These are phyloP conservation scores for Eremomyces bilateralis DNA, from an alignment of 495 filamentous ascomycete genomes.

Conservation along the genomic window DNA sequence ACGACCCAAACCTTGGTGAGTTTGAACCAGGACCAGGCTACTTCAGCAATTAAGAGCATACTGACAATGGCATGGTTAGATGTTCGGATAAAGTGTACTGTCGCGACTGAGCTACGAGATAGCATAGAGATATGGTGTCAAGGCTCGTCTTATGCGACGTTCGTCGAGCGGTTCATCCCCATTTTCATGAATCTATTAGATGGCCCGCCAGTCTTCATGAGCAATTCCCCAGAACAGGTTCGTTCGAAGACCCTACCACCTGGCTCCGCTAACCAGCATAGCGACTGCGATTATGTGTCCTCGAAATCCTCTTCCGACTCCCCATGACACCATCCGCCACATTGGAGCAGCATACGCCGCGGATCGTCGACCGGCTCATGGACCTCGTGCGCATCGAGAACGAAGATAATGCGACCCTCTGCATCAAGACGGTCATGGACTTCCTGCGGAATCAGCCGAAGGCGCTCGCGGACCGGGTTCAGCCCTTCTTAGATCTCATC, in stretches of 20 bases:
- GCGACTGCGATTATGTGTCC: conserved; percentile 74
- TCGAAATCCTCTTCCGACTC: conserved; percentile 85
- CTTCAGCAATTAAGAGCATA: too few species aligned
- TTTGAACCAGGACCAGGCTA: conserved; percentile 3
- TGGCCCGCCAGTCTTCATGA: conserved; percentile 78
- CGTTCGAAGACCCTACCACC: conserved; percentile 3
- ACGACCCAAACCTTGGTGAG: conserved; percentile 37
- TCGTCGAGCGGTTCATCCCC: conserved; percentile 71
- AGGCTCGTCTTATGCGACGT: conserved; percentile 42
- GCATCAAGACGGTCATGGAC: conserved; percentile 95
- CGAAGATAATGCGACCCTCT: conserved; percentile 92
- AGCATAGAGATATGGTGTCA: conserved; percentile 54
- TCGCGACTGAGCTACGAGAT: conserved; percentile 64
- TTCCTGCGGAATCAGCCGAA: conserved; percentile 81
- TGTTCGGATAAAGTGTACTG: conserved; percentile 49
- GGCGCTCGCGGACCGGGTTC: conserved; percentile 55
- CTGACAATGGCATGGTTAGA: too few species aligned
- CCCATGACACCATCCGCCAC: conserved; percentile 61
- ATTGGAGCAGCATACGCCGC: conserved; percentile 66
- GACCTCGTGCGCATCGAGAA: conserved; percentile 73
- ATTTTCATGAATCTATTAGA: conserved; percentile 70
- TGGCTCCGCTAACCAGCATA: conserved; percentile 17
- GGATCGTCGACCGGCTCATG: conserved; percentile 78
- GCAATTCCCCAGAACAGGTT: conserved; percentile 66
- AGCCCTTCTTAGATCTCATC: conserved; percentile 76